Evolutionary conservation across 2,329 filamentous ascomycete species (phyloP), one percentile per base, ranked within the genome.

Genomic region (Bipolaris cookei): DNA sequence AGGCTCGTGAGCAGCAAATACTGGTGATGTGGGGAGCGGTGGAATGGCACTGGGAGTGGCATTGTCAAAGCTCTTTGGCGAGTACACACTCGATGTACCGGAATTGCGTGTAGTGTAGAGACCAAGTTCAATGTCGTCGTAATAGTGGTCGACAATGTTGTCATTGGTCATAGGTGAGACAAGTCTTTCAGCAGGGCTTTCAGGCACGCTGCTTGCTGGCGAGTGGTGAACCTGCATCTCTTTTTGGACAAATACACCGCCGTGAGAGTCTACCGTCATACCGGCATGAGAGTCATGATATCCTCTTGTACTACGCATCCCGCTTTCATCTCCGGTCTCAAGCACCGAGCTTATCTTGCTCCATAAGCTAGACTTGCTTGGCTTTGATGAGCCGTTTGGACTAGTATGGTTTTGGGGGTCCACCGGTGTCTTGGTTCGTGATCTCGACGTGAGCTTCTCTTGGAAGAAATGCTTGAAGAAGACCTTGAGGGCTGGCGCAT

Each of bases 381-480:
- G 52, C 14, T 44, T 41, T 3, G 47, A 23, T 4, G 28, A 34
- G 14, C 28, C 23, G n/a, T 32, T n/a, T 41, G 34, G 25, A 13
- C 41, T 46, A 10, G 37, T 14, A 25, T 45, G 55, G 28, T 50
- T 28, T 5, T 45, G 16, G 4, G 30, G 55, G 37, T 16, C 34
- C 6, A 23, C 28, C 3, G 61, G 46, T 16, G 54, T 41, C 18
- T 48, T 54, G 1, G 60, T 52, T 7, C 34, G 38, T 13, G 57
- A 63, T 4, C 42, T 39, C 5, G 54, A 63, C 2, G 54, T 61
- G 32, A 71, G 49, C 18, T 52, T 66, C 2, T 71, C 68, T 3
- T 62, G 54, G 64, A 74, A 66, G 61, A 68, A 68, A 41, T 69
- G 63, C 32, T 63, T 68, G 67, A 73, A 73, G 51, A 74, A 73